These are phyloP conservation scores for Rhododendron simsii DNA, from an alignment of 148 eudicot species.

Conservation along the genomic window DNA sequence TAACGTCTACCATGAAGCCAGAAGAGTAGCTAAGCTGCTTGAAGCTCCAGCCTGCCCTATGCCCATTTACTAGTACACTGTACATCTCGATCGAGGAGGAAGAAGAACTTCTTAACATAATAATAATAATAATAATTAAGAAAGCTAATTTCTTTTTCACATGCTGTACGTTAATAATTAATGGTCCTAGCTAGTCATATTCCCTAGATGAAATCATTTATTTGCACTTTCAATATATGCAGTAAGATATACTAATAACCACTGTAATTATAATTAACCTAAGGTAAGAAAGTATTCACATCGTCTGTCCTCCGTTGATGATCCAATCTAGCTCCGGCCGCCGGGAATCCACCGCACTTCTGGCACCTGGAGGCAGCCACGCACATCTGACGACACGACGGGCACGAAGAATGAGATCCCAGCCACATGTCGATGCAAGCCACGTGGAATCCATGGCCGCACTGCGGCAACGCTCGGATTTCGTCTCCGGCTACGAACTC, in stretches of 20 bases:
- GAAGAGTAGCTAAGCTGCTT: too few relatives aligned
- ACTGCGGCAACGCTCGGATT: constrained; percentile 64
- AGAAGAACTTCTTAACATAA: too few relatives aligned
- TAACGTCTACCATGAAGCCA: too few relatives aligned
- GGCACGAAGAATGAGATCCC: constrained; percentile 73
- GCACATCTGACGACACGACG: constrained; percentile 75
- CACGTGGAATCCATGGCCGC: constrained; percentile 78
- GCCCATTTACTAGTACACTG: too few relatives aligned
- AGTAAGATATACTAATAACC: not conserved
- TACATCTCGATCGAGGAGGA: too few relatives aligned
- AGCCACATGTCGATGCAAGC: constrained; percentile 77
- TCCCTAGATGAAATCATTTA: too few relatives aligned
- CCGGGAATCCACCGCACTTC: constrained; percentile 23
- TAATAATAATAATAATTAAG: too few relatives aligned
- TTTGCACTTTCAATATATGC: too few relatives aligned
- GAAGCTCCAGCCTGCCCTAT: too few relatives aligned
- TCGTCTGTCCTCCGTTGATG: not conserved
- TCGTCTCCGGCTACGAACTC: constrained; percentile 65
- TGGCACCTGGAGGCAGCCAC: constrained; percentile 29
- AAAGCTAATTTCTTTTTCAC: too few relatives aligned
- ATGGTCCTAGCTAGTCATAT: too few relatives aligned
- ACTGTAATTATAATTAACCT: not conserved
- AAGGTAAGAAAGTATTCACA: constrained; percentile 4
- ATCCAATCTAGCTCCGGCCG: constrained; percentile 4
- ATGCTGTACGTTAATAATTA: too few relatives aligned